Percentiles rank a stretch among this genome's conserved stretches.
Conservation (phyloP, 108 stramenopile species). For the Skeletonema tropicum region DNA sequence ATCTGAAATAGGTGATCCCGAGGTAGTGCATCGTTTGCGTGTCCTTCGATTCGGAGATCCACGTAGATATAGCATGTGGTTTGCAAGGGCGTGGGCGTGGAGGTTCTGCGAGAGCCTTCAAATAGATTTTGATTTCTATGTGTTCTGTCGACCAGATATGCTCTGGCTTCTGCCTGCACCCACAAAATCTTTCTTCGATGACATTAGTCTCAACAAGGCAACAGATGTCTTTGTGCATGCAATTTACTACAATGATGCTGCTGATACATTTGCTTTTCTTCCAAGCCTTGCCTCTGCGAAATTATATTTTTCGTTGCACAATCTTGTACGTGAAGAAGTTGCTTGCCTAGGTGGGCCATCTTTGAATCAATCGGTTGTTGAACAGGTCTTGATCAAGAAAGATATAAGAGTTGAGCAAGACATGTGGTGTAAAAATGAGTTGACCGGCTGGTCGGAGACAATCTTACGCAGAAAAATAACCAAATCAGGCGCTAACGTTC, state of each 20-base stretch:
- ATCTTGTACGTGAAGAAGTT: not conserved
- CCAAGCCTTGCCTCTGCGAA: not conserved
- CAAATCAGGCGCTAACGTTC: not conserved
- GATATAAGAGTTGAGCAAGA: not conserved
- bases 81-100: constrained; percentile 1
- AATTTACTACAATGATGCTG: not conserved
- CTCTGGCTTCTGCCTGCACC: constrained; percentile 10
- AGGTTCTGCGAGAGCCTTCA: not conserved
- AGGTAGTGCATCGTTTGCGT: not conserved
- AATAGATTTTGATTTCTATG: not conserved
- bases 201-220: not conserved
- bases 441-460: not conserved
- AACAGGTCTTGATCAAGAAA: not conserved
- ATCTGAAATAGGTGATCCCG: not conserved
- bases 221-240: not conserved
- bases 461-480: not conserved
- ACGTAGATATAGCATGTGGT: constrained; percentile 1
- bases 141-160: constrained; percentile 2
- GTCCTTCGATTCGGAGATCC: not conserved
- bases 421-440: not conserved
- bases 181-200: constrained; percentile 4
- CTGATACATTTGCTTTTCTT: constrained; percentile 11
- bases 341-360: not conserved
- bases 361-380: not conserved
- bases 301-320: not conserved